Percentiles rank a stretch among this genome's conserved stretches.
Evolutionary conservation across 148 eudicot genomes (phyloP).

Genomic region (Silene conica): DNA sequence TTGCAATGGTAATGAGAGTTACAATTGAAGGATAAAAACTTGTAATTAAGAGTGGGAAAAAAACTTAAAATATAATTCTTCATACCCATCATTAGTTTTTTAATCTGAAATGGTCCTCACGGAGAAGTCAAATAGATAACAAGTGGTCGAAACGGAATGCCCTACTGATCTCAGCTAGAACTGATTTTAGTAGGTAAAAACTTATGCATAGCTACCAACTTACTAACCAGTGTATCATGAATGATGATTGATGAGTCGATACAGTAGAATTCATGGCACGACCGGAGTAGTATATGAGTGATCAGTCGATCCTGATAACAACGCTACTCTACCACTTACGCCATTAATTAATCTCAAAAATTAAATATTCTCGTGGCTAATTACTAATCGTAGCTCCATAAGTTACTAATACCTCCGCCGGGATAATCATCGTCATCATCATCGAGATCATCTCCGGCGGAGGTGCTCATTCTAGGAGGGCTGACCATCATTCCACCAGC

Average conservation of each 20-base stretch:
- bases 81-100: too few relatives aligned
- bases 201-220: not conserved
- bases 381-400: slow-evolving; percentile 48
- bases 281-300: not conserved
- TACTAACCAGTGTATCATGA: not conserved
- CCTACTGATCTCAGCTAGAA: not conserved
- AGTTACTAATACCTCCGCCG: slow-evolving; percentile 21
- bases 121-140: not conserved
- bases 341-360: not conserved
- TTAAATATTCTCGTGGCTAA: not conserved
- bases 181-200: not conserved
- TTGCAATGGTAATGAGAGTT: too few relatives aligned
- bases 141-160: not conserved
- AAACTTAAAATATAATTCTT: too few relatives aligned
- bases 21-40: too few relatives aligned
- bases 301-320: not conserved
- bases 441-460: slow-evolving; percentile 21
- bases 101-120: too few relatives aligned
- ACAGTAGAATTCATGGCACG: not conserved
- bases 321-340: slow-evolving; percentile 1
- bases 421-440: slow-evolving; percentile 29
- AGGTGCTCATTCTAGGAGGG: slow-evolving; percentile 45
- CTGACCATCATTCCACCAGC: slow-evolving; percentile 71
- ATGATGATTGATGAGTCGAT: too few relatives aligned
- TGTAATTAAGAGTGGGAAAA: not conserved